A percentile compares a stretch with the other conserved stretches of the same genome.
These are phyloP conservation scores for Hypomyces rosellus DNA, from an alignment of 2,329 filamentous ascomycete genomes.

Conservation along the genomic window DNA sequence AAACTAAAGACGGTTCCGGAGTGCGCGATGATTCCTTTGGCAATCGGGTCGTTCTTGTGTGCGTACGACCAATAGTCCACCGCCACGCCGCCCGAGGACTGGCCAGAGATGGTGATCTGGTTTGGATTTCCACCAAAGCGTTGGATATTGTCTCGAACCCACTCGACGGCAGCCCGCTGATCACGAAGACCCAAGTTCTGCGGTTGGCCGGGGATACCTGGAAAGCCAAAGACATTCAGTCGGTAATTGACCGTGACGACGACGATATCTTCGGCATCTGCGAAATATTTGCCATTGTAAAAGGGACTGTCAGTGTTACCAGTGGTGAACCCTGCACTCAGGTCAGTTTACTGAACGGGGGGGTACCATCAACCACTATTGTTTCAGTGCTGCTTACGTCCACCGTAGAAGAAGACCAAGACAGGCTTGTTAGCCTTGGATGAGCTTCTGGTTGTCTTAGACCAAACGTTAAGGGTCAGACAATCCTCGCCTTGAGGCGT, in stretches of 20 bases:
- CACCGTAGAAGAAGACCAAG: conserved; percentile 35
- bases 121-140: conserved; percentile 23
- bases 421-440: conserved; percentile 35
- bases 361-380: neutral
- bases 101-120: conserved; percentile 28
- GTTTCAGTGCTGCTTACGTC: conserved; percentile 13
- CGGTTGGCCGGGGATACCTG: conserved; percentile 21
- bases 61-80: conserved; percentile 45
- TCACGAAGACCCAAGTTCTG: conserved; percentile 24
- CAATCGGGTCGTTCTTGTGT: conserved; percentile 42
- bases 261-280: conserved; percentile 36
- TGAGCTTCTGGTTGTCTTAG: conserved; percentile 19
- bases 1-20: conserved; percentile 43
- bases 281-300: conserved; percentile 39
- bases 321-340: conserved; percentile 26
- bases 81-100: conserved; percentile 29
- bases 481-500: conserved; percentile 30
- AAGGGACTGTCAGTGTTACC: conserved; percentile 32
- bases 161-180: conserved; percentile 26
- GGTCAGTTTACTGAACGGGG: neutral
- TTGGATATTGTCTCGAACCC: conserved; percentile 26
- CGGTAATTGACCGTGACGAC: conserved; percentile 44
- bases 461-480: conserved; percentile 33
- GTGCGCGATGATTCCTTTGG: conserved; percentile 38
- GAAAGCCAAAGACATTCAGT: conserved; percentile 37